Conservation (phyloP, 768 basidiomycete genomes). For the Tricholomella constricta region DNA sequence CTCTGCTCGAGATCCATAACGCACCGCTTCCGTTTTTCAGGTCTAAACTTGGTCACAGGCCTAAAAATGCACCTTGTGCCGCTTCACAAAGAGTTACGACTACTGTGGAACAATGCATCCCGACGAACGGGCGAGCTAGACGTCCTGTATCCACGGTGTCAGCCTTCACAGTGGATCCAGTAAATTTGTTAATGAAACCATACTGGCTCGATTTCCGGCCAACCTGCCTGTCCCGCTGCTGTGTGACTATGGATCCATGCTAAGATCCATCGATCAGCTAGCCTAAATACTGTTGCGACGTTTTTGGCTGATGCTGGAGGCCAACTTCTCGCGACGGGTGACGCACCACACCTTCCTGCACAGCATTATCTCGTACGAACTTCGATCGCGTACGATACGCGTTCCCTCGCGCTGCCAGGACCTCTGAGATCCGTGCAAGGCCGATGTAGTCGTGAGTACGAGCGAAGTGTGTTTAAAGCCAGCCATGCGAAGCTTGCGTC, state of each 20-base stretch:
- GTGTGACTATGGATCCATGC: neutral
- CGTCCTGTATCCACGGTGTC: neutral
- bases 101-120: conserved; percentile 8
- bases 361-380: conserved; percentile 17
- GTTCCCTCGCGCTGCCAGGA: conserved; percentile 17
- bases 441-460: conserved; percentile 19
- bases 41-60: neutral
- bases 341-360: conserved; percentile 16
- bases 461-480: conserved; percentile 4
- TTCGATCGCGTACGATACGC: conserved; percentile 17
- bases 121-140: neutral
- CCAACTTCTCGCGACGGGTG: conserved; percentile 2
- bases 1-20: conserved; percentile 2
- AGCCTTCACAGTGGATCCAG: conserved; percentile 4
- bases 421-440: conserved; percentile 18
- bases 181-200: conserved; percentile 9
- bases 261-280: conserved; percentile 3
- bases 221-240: neutral
- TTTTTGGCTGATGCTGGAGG: conserved; percentile 3
- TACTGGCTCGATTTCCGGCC: conserved; percentile 7
- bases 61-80: neutral
- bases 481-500: conserved; percentile 16
- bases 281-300: conserved; percentile 1
- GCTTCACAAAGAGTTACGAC: neutral
- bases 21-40: neutral